phyloP scores from a whole-genome alignment of 169 alveolate species.

The Cryptosporidium ubiquitum region DNA sequence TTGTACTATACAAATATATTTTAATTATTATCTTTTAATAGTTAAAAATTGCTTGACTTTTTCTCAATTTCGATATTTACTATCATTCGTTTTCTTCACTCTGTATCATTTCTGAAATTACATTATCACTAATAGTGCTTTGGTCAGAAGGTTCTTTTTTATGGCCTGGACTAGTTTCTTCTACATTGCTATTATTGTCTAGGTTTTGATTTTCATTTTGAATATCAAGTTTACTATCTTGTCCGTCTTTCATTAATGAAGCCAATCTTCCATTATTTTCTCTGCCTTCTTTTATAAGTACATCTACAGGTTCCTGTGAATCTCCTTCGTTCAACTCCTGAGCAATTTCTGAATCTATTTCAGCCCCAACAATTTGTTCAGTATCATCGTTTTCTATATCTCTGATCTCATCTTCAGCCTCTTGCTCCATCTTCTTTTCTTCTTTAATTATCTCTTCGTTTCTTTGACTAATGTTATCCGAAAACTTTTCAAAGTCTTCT shows the following conservation, averaged over 20 bases:
- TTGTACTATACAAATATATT: neutral
- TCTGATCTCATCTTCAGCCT: neutral
- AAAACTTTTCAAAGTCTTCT: conserved; percentile 22
- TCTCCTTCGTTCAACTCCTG: neutral
- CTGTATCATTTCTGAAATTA: conserved; percentile 18
- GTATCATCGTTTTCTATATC: conserved; percentile 25
- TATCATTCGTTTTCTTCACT: neutral
- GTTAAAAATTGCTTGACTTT: neutral
- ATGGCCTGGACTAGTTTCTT: neutral
- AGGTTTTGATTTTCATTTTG: no score
- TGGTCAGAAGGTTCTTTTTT: neutral
- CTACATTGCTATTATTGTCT: neutral
- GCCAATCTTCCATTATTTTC: neutral
- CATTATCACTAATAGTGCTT: neutral
- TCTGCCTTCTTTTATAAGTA: neutral
- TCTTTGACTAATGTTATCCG: neutral
- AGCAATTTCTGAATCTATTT: conserved; percentile 1
- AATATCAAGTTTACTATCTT: neutral
- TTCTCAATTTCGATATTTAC: neutral
- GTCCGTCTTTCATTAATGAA: neutral
- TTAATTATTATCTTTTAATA: neutral
- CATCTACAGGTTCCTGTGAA: neutral
- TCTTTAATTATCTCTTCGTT: neutral
- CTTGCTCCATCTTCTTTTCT: neutral
- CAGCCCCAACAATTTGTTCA: neutral